These are phyloP conservation scores for Picea mariana DNA, from an alignment of 83 land plant genomes.

Conservation along the genomic window DNA sequence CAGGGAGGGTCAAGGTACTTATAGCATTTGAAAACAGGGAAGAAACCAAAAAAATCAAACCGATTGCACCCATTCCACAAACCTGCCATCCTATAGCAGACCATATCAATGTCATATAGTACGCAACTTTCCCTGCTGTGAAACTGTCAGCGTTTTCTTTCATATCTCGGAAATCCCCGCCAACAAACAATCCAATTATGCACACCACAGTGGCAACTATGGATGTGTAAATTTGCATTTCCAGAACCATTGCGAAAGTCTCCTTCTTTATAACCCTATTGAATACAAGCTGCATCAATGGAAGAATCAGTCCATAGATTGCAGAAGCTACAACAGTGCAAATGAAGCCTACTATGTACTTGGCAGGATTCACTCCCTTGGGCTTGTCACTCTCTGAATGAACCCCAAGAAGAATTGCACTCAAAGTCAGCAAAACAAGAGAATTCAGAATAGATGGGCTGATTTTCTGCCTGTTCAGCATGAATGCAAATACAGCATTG, in stretches of 20 bases:
- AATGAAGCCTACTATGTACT: slow-evolving; percentile 37
- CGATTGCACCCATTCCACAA: too few relatives aligned
- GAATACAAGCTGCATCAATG: slow-evolving; percentile 41
- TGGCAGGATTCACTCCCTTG: background rate
- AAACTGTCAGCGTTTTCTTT: too few relatives aligned
- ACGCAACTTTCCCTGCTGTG: too few relatives aligned
- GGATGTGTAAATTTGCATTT: slow-evolving; percentile 21
- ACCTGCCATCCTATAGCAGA: too few relatives aligned
- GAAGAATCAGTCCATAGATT: slow-evolving; percentile 38
- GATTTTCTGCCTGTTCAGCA: slow-evolving; percentile 29
- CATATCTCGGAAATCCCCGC: too few relatives aligned
- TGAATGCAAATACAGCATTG: slow-evolving; percentile 29
- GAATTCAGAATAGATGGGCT: slow-evolving; percentile 28
- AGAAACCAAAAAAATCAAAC: too few relatives aligned
- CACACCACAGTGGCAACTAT: too few relatives aligned
- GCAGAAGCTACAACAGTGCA: slow-evolving; percentile 50
- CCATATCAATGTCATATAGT: too few relatives aligned
- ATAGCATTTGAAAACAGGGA: too few relatives aligned
- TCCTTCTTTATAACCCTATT: background rate
- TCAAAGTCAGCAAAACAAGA: slow-evolving; percentile 28
- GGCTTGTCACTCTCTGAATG: background rate
- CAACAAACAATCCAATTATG: too few relatives aligned
- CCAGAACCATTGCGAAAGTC: slow-evolving; percentile 36
- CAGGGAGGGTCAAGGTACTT: too few relatives aligned
- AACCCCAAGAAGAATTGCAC: slow-evolving; percentile 21